These are phyloP conservation scores for Nannizziopsis arthrosporioides DNA, from an alignment of 2,329 filamentous ascomycete species.

Conservation along the genomic window DNA sequence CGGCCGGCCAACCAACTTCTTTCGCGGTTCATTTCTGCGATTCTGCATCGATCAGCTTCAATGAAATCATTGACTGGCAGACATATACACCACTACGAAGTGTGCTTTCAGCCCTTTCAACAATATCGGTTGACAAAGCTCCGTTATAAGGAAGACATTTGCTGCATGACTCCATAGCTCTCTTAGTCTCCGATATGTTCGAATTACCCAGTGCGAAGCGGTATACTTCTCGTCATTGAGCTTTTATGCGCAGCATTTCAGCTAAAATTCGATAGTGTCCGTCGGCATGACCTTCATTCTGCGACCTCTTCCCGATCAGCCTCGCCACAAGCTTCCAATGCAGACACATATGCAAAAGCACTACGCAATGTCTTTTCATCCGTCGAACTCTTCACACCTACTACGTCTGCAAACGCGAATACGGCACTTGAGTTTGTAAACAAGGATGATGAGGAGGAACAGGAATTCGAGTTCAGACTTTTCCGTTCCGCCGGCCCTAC, in stretches of 20 bases:
- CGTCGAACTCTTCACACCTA: constrained; percentile 10
- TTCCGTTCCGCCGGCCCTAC: constrained; percentile 22
- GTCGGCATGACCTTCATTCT: constrained; percentile 14
- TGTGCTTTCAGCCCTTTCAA: no score
- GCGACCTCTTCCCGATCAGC: constrained; percentile 12
- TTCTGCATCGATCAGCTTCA: constrained; percentile 1
- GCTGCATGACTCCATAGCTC: not conserved
- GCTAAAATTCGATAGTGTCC: constrained; percentile 11
- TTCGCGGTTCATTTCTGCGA: no score
- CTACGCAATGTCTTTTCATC: constrained; percentile 12
- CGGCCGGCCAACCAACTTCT: not conserved
- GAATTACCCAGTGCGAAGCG: constrained; percentile 12
- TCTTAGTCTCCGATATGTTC: constrained; percentile 5
- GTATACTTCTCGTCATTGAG: not conserved
- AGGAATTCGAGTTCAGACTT: constrained; percentile 35
- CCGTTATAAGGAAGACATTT: no score
- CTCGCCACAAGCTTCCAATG: constrained; percentile 10
- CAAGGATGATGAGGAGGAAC: constrained; percentile 27
- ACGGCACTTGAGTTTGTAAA: constrained; percentile 5
- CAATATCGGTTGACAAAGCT: no score
- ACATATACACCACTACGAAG: no score
- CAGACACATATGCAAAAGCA: constrained; percentile 12
- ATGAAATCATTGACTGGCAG: constrained; percentile 8
- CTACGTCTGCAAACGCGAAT: not conserved
- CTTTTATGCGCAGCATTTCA: no score